phyloP scores from a whole-genome alignment of 2,329 filamentous ascomycete species.

The Exophiala xenobiotica region DNA sequence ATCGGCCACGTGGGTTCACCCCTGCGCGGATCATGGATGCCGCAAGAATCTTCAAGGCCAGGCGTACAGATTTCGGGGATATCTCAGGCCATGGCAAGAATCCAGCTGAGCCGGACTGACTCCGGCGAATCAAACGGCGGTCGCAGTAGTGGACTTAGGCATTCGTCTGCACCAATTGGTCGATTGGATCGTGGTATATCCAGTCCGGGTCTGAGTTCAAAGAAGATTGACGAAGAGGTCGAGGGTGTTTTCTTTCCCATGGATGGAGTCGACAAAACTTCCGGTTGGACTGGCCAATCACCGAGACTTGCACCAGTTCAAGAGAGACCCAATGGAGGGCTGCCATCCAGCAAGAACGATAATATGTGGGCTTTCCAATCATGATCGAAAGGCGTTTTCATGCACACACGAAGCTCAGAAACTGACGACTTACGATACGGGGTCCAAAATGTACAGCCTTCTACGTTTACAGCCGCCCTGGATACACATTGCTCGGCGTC shows the following conservation, averaged over 20 bases:
- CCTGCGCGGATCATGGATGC: conserved; percentile 58
- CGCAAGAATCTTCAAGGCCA: conserved; percentile 19
- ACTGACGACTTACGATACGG: conserved; percentile 24
- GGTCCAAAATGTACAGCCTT: conserved; percentile 25
- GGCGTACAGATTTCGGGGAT: conserved; percentile 29
- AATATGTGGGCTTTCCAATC: conserved; percentile 21
- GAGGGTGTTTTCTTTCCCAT: conserved; percentile 50
- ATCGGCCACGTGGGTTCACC: conserved; percentile 66
- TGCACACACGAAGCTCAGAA: conserved; percentile 8
- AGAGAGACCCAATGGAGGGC: conserved; percentile 21
- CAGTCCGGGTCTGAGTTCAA: conserved; percentile 45
- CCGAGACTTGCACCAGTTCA: conserved; percentile 24
- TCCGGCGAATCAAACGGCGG: conserved; percentile 30
- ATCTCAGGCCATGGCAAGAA: conserved; percentile 31
- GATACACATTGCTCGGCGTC: conserved; percentile 1
- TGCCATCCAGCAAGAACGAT: conserved; percentile 14
- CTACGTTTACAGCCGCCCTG: conserved; percentile 1
- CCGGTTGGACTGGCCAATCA: conserved; percentile 23
- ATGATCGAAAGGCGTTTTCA: conserved; percentile 8
- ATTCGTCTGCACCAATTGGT: conserved; percentile 31
- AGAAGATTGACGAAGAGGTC: conserved; percentile 50
- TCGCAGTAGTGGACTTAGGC: conserved; percentile 38
- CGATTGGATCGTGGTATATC: conserved; percentile 47
- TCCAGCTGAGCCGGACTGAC: conserved; percentile 44
- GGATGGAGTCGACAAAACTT: conserved; percentile 50